Evolutionary conservation across 208 protist genomes (phyloP), one percentile per base, ranked within the genome.

Genomic region (Trypanosoma cruzi): DNA sequence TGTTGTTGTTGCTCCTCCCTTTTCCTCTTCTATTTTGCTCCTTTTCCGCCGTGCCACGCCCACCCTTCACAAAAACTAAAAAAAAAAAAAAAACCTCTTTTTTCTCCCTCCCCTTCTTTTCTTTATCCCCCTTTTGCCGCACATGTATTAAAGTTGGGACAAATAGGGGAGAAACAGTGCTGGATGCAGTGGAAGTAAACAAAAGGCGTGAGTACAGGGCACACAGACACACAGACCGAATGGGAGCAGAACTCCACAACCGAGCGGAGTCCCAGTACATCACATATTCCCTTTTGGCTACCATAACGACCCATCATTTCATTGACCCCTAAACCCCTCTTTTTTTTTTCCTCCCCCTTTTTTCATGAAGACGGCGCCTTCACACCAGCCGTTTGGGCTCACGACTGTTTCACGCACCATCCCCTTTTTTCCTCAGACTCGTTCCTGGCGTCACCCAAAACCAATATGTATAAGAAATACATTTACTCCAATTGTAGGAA

Each of bases 401-500:
- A 13, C 56, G 36, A 11, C 16, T 32, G 24, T 34, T 20, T 5
- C 57, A 40, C 40, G 5, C 48, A 48, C 37, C 28, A 60, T 34
- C 60, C 44, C 36, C 24, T 62, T 31, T 18, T 63, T 22, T 63
- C 46, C 40, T n/a, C n/a, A n/a, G 40, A 44, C 40, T 40, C 7
- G 4, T 40, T 40, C 36, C 11, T 11, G 11, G 36, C 11, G 11
- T 4, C 40, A 16, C 1, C 13, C 40, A 44, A 44, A 2, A n/a
- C n/a, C n/a, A n/a, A n/a, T n/a, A n/a, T n/a, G n/a, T n/a, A n/a
- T n/a, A n/a, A n/a, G n/a, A 46, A 7, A 61, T 42, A 61, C 2
- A 46, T 48, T 28, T 8, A 68, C 18, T 20, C 56, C 37, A 22
- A 59, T 18, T 62, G 40, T 2, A 14, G 46, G 26, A 73, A 55